Conservation (phyloP, 306 rosid genomes). For the Delonix regia region DNA sequence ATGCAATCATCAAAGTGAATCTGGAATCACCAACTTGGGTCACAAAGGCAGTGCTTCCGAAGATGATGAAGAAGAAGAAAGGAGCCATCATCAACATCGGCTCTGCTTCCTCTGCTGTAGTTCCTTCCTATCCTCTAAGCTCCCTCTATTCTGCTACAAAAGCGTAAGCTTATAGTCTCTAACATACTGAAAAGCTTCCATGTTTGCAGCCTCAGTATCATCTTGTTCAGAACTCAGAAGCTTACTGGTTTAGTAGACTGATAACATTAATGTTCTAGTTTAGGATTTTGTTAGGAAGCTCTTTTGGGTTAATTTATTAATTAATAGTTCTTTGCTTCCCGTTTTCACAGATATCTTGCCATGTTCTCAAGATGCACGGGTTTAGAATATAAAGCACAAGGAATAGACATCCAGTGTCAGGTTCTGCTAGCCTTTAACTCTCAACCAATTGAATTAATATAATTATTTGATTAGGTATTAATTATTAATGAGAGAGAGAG, state of each 20-base stretch:
- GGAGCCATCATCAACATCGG: constrained; percentile 66
- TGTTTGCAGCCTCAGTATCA: neutral
- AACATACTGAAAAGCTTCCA: neutral
- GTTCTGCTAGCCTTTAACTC: constrained; percentile 24
- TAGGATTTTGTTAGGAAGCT: too few relatives aligned
- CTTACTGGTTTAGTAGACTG: too few relatives aligned
- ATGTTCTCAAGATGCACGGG: constrained; percentile 56
- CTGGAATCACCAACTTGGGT: constrained; percentile 55
- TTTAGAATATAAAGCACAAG: constrained; percentile 59
- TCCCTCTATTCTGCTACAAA: constrained; percentile 63
- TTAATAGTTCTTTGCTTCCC: neutral
- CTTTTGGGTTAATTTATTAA: too few relatives aligned
- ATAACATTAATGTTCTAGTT: too few relatives aligned
- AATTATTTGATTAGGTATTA: neutral
- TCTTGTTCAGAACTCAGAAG: neutral
- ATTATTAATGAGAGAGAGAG: neutral
- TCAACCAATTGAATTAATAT: neutral
- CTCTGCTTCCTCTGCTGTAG: constrained; percentile 45
- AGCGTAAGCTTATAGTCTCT: constrained; percentile 44
- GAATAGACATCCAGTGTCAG: constrained; percentile 83
- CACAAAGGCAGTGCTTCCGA: constrained; percentile 51
- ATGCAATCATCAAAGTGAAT: constrained; percentile 45
- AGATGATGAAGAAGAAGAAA: constrained; percentile 59
- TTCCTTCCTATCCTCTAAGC: constrained; percentile 54
- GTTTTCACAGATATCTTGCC: constrained; percentile 38